A percentile compares a stretch with the other conserved stretches of the same genome.
These are phyloP conservation scores for Cordyceps militaris DNA, from an alignment of 2,329 filamentous ascomycete genomes.

Conservation along the genomic window DNA sequence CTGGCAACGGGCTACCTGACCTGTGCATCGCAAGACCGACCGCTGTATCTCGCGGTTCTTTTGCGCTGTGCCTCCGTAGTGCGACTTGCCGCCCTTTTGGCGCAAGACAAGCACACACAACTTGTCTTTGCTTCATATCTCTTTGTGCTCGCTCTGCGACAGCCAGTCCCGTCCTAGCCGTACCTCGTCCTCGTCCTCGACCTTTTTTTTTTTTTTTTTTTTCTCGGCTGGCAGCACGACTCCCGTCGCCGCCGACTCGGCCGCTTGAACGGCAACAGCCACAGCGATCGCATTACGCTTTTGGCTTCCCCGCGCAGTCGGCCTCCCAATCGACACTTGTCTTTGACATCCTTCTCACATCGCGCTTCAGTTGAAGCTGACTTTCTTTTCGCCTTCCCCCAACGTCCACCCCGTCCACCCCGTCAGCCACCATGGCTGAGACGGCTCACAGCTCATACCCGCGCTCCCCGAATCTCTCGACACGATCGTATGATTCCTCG, in stretches of 20 bases:
- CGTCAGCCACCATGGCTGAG: constrained; percentile 43
- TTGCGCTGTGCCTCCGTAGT: background rate
- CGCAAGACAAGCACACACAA: background rate
- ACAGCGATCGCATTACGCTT: background rate
- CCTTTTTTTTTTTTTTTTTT: background rate
- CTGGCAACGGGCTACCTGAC: background rate
- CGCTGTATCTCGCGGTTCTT: constrained; percentile 1
- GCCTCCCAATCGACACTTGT: background rate
- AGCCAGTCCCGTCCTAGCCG: background rate
- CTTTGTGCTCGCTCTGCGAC: background rate
- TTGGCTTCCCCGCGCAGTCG: background rate
- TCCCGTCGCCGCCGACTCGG: background rate
- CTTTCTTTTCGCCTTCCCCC: background rate
- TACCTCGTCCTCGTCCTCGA: background rate
- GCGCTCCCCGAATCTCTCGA: constrained; percentile 55
- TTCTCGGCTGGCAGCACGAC: background rate
- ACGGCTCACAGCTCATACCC: constrained; percentile 48
- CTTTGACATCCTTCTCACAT: constrained; percentile 5
- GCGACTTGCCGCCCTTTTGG: background rate
- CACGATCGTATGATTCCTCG: constrained; percentile 57
- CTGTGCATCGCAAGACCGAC: background rate
- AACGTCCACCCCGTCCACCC: background rate
- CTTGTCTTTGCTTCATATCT: background rate
- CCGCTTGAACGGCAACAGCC: background rate
- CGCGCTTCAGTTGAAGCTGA: constrained; percentile 13